Conservation (phyloP, 2,329 filamentous ascomycete genomes). For the Orbilia javanica region DNA sequence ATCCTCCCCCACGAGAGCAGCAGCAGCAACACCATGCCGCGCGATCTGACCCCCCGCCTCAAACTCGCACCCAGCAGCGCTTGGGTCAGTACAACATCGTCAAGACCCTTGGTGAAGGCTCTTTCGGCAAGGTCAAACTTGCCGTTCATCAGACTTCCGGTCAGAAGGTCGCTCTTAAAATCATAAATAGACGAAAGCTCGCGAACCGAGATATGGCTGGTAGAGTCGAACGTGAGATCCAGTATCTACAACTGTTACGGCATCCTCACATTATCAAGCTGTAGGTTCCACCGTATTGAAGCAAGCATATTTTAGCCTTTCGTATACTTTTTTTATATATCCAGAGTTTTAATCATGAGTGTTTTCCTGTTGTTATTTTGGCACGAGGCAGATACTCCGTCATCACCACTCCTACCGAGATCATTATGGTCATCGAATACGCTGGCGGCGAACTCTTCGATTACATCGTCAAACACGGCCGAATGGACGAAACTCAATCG, state of each 20-base stretch:
- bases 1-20: conserved; percentile 57
- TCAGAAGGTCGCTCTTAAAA: conserved; percentile 97
- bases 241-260: conserved; percentile 93
- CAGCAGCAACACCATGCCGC: conserved; percentile 64
- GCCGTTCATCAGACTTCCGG: conserved; percentile 91
- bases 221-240: conserved; percentile 95
- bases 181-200: conserved; percentile 94
- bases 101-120: conserved; percentile 92
- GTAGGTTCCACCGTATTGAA: conserved; percentile 68
- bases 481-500: conserved; percentile 91
- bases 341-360: conserved; percentile 60
- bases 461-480: conserved; percentile 94
- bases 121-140: conserved; percentile 98
- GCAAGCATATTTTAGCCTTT: not conserved
- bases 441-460: conserved; percentile 97
- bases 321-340: not conserved
- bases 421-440: conserved; percentile 99
- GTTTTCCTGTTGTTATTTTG: not conserved
- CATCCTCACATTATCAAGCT: conserved; percentile 99
- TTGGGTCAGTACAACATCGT: conserved; percentile 93
- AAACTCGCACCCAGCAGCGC: conserved; percentile 72
- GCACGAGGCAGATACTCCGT: conserved; percentile 80
- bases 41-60: conserved; percentile 72
- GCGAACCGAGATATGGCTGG: conserved; percentile 98
- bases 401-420: conserved; percentile 92